A percentile compares a stretch with the other conserved stretches of the same genome.
These are phyloP conservation scores for Ustilago bromivora DNA, from an alignment of 1,284 basidiomycete species.

Conservation along the genomic window DNA sequence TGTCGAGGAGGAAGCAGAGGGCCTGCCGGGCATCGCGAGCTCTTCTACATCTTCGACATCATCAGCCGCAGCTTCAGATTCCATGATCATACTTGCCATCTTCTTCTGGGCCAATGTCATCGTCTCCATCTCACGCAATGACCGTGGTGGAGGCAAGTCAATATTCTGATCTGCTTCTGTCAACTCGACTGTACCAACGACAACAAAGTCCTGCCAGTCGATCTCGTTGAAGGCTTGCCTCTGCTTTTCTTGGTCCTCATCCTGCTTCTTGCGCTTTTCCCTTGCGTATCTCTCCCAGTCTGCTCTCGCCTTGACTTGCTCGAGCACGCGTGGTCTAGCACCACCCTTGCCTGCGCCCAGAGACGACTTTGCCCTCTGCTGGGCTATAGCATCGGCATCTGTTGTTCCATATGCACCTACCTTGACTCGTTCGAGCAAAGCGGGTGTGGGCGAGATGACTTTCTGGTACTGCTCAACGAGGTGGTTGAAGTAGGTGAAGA, in stretches of 20 bases:
- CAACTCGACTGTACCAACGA: conserved; percentile 98
- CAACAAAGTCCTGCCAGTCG: conserved; percentile 99
- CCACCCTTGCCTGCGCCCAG: conserved; percentile 56
- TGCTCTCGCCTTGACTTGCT: conserved; percentile 80
- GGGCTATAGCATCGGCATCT: conserved; percentile 16
- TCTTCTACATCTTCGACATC: conserved; percentile 80
- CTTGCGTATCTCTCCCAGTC: conserved; percentile 88
- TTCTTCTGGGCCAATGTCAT: conserved; percentile 97
- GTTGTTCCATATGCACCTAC: conserved; percentile 53
- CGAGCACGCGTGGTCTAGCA: conserved; percentile 79
- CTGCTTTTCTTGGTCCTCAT: conserved; percentile 82
- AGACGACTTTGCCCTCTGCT: conserved; percentile 22
- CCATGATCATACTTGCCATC: conserved; percentile 98
- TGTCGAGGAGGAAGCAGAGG: conserved; percentile 3
- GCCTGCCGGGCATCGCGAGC: conserved; percentile 39
- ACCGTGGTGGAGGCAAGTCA: conserved; percentile 94
- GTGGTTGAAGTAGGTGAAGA: conserved; percentile 96
- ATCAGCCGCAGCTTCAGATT: conserved; percentile 76
- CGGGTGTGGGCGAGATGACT: conserved; percentile 85
- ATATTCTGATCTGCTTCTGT: conserved; percentile 84
- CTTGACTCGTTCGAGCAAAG: conserved; percentile 78
- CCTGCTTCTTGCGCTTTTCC: conserved; percentile 85
- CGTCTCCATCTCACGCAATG: conserved; percentile 90
- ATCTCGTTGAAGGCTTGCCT: conserved; percentile 80
- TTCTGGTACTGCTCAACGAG: conserved; percentile 96